These are phyloP conservation scores for Spiromastix sp. DNA, from an alignment of 2,329 filamentous ascomycete species.

Conservation along the genomic window DNA sequence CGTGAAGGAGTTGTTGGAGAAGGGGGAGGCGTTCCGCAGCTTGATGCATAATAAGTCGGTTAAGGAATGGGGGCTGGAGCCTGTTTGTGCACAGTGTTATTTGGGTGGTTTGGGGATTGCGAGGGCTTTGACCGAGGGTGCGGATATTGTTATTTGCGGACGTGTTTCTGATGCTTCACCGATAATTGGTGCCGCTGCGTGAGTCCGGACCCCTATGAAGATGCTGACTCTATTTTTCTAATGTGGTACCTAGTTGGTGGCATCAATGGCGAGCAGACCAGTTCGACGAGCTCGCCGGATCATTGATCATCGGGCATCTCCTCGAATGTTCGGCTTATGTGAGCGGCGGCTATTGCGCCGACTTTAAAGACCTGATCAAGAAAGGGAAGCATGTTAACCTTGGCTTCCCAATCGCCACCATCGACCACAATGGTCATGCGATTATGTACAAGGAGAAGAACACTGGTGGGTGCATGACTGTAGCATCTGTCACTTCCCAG, in stretches of 20 bases:
- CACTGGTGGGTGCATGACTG: constrained; percentile 17
- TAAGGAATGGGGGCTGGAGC: constrained; percentile 15
- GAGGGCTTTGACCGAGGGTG: constrained; percentile 24
- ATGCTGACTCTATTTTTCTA: no score
- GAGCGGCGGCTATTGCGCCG: constrained; percentile 10
- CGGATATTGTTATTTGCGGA: constrained; percentile 35
- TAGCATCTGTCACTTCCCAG: constrained; percentile 34
- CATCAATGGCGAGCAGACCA: constrained; percentile 20
- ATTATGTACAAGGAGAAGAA: constrained; percentile 15
- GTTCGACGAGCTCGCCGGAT: constrained; percentile 19
- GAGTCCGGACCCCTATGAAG: no score
- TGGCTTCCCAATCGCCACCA: constrained; percentile 21
- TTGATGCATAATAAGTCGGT: constrained; percentile 4
- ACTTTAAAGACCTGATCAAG: constrained; percentile 14
- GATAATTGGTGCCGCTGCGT: constrained; percentile 16
- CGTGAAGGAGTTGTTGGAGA: constrained; percentile 14
- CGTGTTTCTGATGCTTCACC: constrained; percentile 29
- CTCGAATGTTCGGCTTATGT: constrained; percentile 20
- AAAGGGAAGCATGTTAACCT: constrained; percentile 15
- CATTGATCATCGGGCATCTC: constrained; percentile 19
- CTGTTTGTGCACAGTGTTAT: constrained; percentile 16
- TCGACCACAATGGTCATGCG: constrained; percentile 13
- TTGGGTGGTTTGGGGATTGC: constrained; percentile 22
- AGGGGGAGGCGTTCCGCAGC: constrained; percentile 20
- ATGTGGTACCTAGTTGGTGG: background rate